Evolutionary conservation across 2,329 filamentous ascomycete genomes (phyloP), one percentile per base, ranked within the genome.

Genomic region (Neonectria faginata): DNA sequence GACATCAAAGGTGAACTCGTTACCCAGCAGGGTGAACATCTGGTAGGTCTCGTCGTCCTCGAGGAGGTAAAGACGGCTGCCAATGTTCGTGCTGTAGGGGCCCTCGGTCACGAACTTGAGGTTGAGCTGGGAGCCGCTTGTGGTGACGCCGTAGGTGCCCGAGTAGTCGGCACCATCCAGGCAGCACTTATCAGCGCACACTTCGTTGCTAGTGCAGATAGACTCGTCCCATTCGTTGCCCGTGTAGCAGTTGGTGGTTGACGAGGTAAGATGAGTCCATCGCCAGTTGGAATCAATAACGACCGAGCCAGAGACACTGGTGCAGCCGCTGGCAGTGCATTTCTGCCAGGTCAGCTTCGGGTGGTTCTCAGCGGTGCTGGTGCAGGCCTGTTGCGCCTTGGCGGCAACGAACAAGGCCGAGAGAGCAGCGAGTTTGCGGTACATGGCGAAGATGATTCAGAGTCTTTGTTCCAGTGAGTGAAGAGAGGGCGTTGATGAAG

Each of bases 1-100:
- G 27, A 92, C 89, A 60, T 92, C 89, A 66, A 92, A 91, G 59
- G 88, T 89, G 79, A 92, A 89, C 78, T 92, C 90, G 74, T 89
- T 85, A 78, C 88, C 88, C 58, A 88, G 82, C 62, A 92, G 82
- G 64, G 87, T 84, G 79, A 92, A 89, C 74, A 86, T 84, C 79
- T 91, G 80, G 78, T 92, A 92, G 64, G 85, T 86, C 70, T 81
- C 82, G 48, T 89, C 85, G 56, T 83, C 80, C 70, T 85, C 84
- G 81, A 92, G 86, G 67, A 92, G 83, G 76, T 91, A 92, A 47
- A 89, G 79, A 70, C 90, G 86, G 60, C 87, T 81, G 25, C 83
- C 84, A 50, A 86, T 74, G 73, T 86, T 86, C 70, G 77, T 81
- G 53, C 76, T 78, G 75, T 80, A 81, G 25, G 73, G 68, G 70